Base-by-base conservation (phyloP, 1,284 basidiomycete genomes). In the Lignosus rhinocerotis region DNA sequence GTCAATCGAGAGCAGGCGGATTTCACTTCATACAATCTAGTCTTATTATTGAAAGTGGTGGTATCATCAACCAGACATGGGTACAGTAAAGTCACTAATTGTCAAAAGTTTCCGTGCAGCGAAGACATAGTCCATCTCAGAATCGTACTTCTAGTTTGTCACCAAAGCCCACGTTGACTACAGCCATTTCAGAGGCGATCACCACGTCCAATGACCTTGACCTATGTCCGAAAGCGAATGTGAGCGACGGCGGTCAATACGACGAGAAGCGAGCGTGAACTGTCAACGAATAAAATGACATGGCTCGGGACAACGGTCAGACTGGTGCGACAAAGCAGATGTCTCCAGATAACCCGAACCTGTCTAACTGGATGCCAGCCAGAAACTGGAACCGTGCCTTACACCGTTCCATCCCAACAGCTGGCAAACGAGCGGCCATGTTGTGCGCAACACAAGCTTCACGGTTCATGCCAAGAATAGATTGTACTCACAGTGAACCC, bases 401-500 rank as follows among this genome's bases (percentile, higher is more conserved):
- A 25, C 25, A 25, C 25, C 25, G 25, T 25, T 25, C 2, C 25
- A 25, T 25, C 25, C 25, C 25, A 25, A 25, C 25, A 2, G 25
- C 25, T 25, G 25, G 25, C 25, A 25, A 4, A 25, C 25, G 25
- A 25, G 25, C 25, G 25, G 25, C 25, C 25, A 25, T 25, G 25
- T 25, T 25, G 25, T 2, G 25, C 25, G 25, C 25, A 25, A 25
- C 4, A 25, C 25, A 4, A 25, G 25, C 25, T 25, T 25, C 25
- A 25, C 25, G 25, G 4, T 25, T 2, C 39, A 42, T 42, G 39
- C 36, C 42, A 17, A 33, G 49, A 51, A 6, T 38, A 2, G 36
- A 38, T 11, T 16, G 36, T 30, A 76, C 83, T 43, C 12, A 96
- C 96, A 77, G 89, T 92, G 87, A 98, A 99, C 46, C 96, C 96